A percentile compares a stretch with the other conserved stretches of the same genome.
These are phyloP conservation scores for Suillus alpinus DNA, from an alignment of 768 basidiomycete genomes.

Conservation along the genomic window DNA sequence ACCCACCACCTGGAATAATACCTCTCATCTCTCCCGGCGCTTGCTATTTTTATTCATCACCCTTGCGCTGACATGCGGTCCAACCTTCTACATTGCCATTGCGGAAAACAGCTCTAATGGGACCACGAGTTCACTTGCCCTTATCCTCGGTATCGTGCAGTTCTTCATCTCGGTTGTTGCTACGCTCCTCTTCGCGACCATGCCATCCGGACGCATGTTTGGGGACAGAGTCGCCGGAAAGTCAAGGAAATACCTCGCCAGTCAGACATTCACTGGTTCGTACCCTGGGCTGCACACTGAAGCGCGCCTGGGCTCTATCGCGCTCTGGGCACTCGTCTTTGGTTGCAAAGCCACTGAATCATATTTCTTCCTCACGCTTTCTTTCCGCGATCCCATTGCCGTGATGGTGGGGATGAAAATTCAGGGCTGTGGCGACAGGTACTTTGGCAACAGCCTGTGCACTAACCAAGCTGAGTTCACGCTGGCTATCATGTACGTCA, in stretches of 20 bases:
- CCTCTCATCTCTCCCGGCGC: conserved; percentile 91
- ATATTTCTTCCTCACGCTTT: conserved; percentile 96
- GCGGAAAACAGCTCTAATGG: conserved; percentile 60
- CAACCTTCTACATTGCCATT: conserved; percentile 92
- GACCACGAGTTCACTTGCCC: conserved; percentile 66
- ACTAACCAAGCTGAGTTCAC: conserved; percentile 93
- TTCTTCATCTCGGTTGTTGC: conserved; percentile 90
- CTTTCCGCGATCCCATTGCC: conserved; percentile 88
- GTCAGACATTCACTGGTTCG: conserved; percentile 96
- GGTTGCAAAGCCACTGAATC: conserved; percentile 96
- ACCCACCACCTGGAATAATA: conserved; percentile 98
- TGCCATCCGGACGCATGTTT: conserved; percentile 98
- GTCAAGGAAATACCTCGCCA: conserved; percentile 94
- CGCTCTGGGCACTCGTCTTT: conserved; percentile 91
- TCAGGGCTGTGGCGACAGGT: conserved; percentile 83
- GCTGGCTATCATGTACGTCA: conserved; percentile 96
- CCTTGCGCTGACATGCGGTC: conserved; percentile 86
- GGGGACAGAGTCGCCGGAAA: conserved; percentile 96
- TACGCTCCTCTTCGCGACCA: conserved; percentile 82
- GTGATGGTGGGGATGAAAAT: conserved; percentile 98
- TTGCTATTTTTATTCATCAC: conserved; percentile 87
- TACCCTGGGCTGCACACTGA: conserved; percentile 69
- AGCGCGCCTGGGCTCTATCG: conserved; percentile 74
- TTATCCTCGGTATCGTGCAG: conserved; percentile 94
- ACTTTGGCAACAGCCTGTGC: conserved; percentile 83